A percentile compares a stretch with the other conserved stretches of the same genome.
phyloP scores from a whole-genome alignment of 257 asterid species.

The Jasminum sambac region DNA sequence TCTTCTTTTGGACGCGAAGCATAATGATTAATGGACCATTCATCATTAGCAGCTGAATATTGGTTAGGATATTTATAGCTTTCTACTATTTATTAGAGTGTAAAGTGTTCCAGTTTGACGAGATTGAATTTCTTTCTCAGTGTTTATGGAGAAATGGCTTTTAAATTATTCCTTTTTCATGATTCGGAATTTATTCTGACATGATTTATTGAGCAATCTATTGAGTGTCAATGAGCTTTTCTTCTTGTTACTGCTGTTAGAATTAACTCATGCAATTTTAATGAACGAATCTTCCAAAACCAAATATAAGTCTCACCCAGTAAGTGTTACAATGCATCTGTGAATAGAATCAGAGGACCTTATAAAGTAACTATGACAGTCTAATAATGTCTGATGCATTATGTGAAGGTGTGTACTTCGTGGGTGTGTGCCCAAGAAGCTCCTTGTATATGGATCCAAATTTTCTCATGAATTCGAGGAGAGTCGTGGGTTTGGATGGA shows the following conservation, averaged over 20 bases:
- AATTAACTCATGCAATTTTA: neutral
- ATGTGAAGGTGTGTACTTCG: slow-evolving; percentile 91
- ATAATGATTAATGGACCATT: too few relatives aligned
- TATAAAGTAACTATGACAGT: slow-evolving; percentile 19
- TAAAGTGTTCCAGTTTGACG: too few relatives aligned
- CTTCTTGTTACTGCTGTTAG: slow-evolving; percentile 10
- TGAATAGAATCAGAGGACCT: slow-evolving; percentile 8
- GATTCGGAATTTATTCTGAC: neutral
- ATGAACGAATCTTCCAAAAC: slow-evolving; percentile 7
- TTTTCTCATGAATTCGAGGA: slow-evolving; percentile 93
- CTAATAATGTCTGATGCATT: slow-evolving; percentile 27
- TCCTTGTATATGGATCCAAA: slow-evolving; percentile 87
- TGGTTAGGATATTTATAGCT: too few relatives aligned
- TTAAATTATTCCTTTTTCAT: neutral
- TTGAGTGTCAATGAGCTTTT: neutral
- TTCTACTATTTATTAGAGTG: too few relatives aligned
- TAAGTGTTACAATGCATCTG: slow-evolving; percentile 9
- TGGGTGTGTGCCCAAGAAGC: slow-evolving; percentile 96
- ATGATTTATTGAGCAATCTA: slow-evolving; percentile 1
- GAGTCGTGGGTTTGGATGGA: slow-evolving; percentile 95
- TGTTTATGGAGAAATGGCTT: neutral
- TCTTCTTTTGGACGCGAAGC: too few relatives aligned
- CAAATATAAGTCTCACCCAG: neutral
- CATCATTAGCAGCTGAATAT: too few relatives aligned
- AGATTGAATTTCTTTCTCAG: too few relatives aligned